phyloP scores from a whole-genome alignment of 2,329 filamentous ascomycete species.

The Penicillium expansum region DNA sequence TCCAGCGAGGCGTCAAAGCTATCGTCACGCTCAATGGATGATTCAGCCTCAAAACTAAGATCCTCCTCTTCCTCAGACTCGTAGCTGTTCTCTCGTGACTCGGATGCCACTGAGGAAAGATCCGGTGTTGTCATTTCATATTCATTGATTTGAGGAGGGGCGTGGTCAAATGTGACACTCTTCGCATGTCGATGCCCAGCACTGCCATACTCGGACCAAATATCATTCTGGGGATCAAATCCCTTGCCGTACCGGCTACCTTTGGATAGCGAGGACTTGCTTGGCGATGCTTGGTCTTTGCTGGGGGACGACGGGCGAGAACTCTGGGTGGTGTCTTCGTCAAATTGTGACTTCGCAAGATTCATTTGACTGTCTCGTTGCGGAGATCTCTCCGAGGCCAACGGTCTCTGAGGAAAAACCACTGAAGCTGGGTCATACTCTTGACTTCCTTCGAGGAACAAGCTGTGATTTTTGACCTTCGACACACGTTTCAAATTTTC shows the following conservation, averaged over 20 bases:
- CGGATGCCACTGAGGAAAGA: conserved; percentile 84
- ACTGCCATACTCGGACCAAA: conserved; percentile 60
- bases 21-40: conserved; percentile 67
- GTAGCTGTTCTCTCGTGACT: conserved; percentile 88
- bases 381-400: conserved; percentile 62
- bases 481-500: conserved; percentile 94
- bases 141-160: conserved; percentile 91
- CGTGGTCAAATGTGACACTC: conserved; percentile 94
- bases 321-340: conserved; percentile 17
- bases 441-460: conserved; percentile 88
- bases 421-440: conserved; percentile 83
- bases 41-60: conserved; percentile 58
- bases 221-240: conserved; percentile 66
- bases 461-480: conserved; percentile 96
- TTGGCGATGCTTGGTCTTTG: conserved; percentile 73
- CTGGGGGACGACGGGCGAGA: conserved; percentile 55
- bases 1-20: conserved; percentile 95
- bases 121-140: conserved; percentile 98
- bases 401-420: conserved; percentile 75
- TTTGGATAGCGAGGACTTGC: conserved; percentile 81
- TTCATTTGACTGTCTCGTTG: conserved; percentile 66
- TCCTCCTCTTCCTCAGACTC: conserved; percentile 75
- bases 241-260: conserved; percentile 54
- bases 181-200: conserved; percentile 80
- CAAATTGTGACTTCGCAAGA: conserved; percentile 53